Conservation (phyloP, 2,329 filamentous ascomycete genomes). For the Alternaria alternata region DNA sequence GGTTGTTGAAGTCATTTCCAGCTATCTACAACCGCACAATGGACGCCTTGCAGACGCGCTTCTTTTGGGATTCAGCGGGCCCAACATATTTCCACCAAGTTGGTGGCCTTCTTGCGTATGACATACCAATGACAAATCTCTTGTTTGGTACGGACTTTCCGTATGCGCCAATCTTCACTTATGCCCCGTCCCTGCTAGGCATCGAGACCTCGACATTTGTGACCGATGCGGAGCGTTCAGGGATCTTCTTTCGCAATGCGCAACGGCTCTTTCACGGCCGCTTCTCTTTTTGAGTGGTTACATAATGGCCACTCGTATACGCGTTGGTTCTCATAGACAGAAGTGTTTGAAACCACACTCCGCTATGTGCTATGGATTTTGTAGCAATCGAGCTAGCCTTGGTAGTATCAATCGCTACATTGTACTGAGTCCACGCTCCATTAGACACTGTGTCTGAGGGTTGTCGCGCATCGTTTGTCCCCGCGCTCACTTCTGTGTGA, state of each 20-base stretch:
- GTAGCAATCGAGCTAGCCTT: not conserved
- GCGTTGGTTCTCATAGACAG: not conserved
- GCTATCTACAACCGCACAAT: conserved; percentile 6
- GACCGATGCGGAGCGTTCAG: not conserved
- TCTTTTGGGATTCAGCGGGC: not conserved
- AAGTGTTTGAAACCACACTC: not conserved
- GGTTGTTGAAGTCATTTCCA: conserved; percentile 8
- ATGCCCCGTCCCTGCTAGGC: conserved; percentile 1
- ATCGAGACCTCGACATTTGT: conserved; percentile 9
- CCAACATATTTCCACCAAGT: conserved; percentile 17
- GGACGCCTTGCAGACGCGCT: not conserved
- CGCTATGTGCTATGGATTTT: not conserved
- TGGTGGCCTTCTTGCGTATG: conserved; percentile 13
- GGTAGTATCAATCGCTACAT: not conserved
- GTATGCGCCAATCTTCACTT: conserved; percentile 12
- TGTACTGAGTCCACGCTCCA: not conserved
- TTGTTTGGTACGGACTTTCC: conserved; percentile 18
- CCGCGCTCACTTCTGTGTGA: not conserved
- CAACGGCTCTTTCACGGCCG: not conserved
- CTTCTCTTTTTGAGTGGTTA: not conserved
- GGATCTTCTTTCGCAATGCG: not conserved
- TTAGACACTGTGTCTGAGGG: not conserved
- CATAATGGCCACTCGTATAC: not conserved
- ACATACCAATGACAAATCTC: conserved; percentile 3
- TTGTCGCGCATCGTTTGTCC: not conserved